These are phyloP conservation scores for Tricholoma hemisulphureum DNA, from an alignment of 768 basidiomycete genomes.

Conservation along the genomic window DNA sequence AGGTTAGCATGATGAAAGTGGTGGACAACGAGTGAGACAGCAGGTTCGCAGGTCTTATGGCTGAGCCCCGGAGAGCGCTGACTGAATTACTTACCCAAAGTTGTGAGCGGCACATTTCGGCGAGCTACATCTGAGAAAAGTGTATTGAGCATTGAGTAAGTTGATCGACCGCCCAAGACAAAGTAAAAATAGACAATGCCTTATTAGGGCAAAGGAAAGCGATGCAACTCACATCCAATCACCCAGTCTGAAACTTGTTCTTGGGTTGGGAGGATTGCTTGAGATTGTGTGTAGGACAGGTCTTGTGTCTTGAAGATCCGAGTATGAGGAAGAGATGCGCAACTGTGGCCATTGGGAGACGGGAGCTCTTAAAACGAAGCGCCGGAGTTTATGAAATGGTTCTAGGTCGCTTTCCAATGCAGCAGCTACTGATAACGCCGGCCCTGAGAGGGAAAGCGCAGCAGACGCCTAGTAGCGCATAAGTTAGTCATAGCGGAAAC, in stretches of 20 bases:
- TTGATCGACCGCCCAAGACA: slow-evolving; percentile 21
- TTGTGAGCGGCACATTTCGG: slow-evolving; percentile 78
- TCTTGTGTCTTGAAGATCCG: slow-evolving; percentile 23
- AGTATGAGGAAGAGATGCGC: slow-evolving; percentile 28
- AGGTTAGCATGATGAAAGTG: slow-evolving; percentile 38
- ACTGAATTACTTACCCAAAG: slow-evolving; percentile 67
- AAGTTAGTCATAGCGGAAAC: slow-evolving; percentile 16
- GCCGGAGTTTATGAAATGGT: slow-evolving; percentile 55
- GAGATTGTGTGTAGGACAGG: slow-evolving; percentile 52
- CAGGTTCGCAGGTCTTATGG: slow-evolving; percentile 11
- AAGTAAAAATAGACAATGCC: slow-evolving; percentile 21
- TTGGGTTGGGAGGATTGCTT: slow-evolving; percentile 69
- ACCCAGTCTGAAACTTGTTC: slow-evolving; percentile 62
- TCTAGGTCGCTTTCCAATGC: slow-evolving; percentile 65
- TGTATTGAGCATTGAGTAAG: slow-evolving; percentile 16
- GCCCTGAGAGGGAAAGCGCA: slow-evolving; percentile 50
- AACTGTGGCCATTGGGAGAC: slow-evolving; percentile 18
- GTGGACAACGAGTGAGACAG: slow-evolving; percentile 12
- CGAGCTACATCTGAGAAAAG: slow-evolving; percentile 54
- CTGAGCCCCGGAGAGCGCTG: slow-evolving; percentile 7
- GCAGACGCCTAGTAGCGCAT: slow-evolving; percentile 46
- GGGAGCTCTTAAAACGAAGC: slow-evolving; percentile 31
- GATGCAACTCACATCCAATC: slow-evolving; percentile 70
- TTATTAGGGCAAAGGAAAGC: slow-evolving; percentile 11
- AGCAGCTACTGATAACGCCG: slow-evolving; percentile 47